Evolutionary conservation across 805 yeast species (phyloP).

Genomic region (Metschnikowia sp.): DNA sequence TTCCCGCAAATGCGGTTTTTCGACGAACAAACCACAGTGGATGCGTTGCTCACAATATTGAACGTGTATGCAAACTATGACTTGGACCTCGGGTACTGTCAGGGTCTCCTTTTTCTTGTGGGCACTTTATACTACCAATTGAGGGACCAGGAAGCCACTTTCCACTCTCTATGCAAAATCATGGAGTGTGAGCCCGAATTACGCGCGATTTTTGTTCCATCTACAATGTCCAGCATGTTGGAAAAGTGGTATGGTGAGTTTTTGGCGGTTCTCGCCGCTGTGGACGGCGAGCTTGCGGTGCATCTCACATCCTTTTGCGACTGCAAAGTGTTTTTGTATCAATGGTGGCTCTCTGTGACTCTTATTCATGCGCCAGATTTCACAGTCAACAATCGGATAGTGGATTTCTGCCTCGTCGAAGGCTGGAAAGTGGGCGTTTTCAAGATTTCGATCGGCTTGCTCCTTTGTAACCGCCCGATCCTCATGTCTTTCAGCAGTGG

Average conservation of each 20-base stretch:
- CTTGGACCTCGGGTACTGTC: slow-evolving; percentile 65
- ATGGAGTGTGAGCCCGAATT: slow-evolving; percentile 55
- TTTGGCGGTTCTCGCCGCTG: slow-evolving; percentile 36
- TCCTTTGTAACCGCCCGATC: slow-evolving; percentile 46
- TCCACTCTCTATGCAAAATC: slow-evolving; percentile 50
- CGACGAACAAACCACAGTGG: slow-evolving; percentile 40
- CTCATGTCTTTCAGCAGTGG: slow-evolving; percentile 29
- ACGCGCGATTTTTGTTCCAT: slow-evolving; percentile 47
- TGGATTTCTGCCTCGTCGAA: slow-evolving; percentile 52
- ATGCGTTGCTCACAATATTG: slow-evolving; percentile 49
- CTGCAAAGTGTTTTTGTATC: slow-evolving; percentile 49
- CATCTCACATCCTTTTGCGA: slow-evolving; percentile 45
- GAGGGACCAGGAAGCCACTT: slow-evolving; percentile 38
- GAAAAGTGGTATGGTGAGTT: slow-evolving; percentile 53
- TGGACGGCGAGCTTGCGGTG: slow-evolving; percentile 37
- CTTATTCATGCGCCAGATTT: slow-evolving; percentile 59
- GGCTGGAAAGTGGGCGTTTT: slow-evolving; percentile 53
- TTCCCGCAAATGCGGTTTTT: slow-evolving; percentile 55
- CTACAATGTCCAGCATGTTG: slow-evolving; percentile 53
- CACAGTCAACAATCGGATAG: slow-evolving; percentile 44
- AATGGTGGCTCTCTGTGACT: slow-evolving; percentile 63
- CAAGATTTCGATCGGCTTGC: slow-evolving; percentile 52
- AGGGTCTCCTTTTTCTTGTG: slow-evolving; percentile 61
- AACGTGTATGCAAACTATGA: slow-evolving; percentile 64
- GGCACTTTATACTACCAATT: slow-evolving; percentile 51